These are phyloP conservation scores for Hyaloscypha variabilis DNA, from an alignment of 495 filamentous ascomycete genomes.

Conservation along the genomic window DNA sequence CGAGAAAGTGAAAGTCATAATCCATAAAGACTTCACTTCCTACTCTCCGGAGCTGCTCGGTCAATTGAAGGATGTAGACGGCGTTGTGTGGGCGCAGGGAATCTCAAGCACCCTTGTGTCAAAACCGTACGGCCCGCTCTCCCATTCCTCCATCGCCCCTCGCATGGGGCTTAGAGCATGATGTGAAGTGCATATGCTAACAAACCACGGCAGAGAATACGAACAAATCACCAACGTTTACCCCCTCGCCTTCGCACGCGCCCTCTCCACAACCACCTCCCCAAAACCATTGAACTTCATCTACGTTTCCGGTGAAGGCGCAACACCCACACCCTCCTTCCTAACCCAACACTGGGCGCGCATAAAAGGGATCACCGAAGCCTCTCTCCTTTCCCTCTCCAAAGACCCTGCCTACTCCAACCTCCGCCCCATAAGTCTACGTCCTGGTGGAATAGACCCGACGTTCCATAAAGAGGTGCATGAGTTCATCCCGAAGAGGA, in stretches of 20 bases:
- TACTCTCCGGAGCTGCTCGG: conserved; percentile 57
- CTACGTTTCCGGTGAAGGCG: conserved; percentile 66
- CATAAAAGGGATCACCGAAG: conserved; percentile 67
- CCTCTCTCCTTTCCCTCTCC: conserved; percentile 48
- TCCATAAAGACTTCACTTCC: conserved; percentile 63
- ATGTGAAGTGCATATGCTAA: no score
- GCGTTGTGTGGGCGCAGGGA: conserved; percentile 73
- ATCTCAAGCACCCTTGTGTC: conserved; percentile 58
- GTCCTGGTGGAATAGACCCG: conserved; percentile 23
- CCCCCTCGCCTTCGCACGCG: conserved; percentile 60
- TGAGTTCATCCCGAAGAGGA: conserved; percentile 6
- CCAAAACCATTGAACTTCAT: conserved; percentile 64
- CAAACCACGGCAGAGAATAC: conserved; percentile 65
- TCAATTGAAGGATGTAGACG: conserved; percentile 62
- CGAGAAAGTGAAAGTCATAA: conserved; percentile 61
- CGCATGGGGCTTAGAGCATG: no score
- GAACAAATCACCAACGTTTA: conserved; percentile 67
- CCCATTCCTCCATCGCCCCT: background rate
- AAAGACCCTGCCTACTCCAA: conserved; percentile 39
- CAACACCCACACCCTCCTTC: conserved; percentile 47
- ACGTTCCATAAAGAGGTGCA: conserved; percentile 19
- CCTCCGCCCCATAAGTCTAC: conserved; percentile 43
- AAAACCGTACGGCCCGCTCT: conserved; percentile 52
- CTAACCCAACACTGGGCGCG: conserved; percentile 58
- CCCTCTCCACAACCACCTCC: conserved; percentile 56